Conservation (phyloP, 257 asterid genomes). For the Voacanga thouarsii region DNA sequence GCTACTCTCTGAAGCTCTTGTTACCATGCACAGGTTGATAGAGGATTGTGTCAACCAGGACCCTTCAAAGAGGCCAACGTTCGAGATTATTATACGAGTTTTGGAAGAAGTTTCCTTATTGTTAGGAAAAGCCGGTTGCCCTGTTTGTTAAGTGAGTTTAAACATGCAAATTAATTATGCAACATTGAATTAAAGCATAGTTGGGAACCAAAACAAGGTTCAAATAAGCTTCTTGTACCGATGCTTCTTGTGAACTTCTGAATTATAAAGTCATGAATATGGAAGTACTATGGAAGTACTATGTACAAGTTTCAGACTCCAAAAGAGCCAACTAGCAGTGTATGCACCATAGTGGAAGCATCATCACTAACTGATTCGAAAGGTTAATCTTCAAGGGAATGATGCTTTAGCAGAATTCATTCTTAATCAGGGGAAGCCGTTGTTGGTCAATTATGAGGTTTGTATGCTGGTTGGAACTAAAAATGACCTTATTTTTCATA, state of each 20-base stretch:
- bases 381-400: background rate
- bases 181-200: background rate
- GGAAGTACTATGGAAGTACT: too few species aligned
- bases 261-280: too few species aligned
- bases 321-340: background rate
- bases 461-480: background rate
- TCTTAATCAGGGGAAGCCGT: background rate
- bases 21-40: constrained; percentile 37
- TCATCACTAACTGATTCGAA: background rate
- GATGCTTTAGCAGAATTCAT: background rate
- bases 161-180: background rate
- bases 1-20: background rate
- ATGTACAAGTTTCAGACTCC: too few species aligned
- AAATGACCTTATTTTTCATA: background rate
- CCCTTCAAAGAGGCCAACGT: constrained; percentile 35
- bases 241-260: background rate
- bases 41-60: constrained; percentile 45
- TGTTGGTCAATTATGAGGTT: background rate
- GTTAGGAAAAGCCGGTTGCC: constrained; percentile 44
- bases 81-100: constrained; percentile 35
- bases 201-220: background rate
- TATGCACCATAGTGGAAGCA: background rate
- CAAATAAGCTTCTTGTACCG: background rate
- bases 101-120: constrained; percentile 48
- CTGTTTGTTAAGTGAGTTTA: constrained; percentile 5